Conservation (phyloP, 306 rosid genomes). For the Acacia acuminata region DNA sequence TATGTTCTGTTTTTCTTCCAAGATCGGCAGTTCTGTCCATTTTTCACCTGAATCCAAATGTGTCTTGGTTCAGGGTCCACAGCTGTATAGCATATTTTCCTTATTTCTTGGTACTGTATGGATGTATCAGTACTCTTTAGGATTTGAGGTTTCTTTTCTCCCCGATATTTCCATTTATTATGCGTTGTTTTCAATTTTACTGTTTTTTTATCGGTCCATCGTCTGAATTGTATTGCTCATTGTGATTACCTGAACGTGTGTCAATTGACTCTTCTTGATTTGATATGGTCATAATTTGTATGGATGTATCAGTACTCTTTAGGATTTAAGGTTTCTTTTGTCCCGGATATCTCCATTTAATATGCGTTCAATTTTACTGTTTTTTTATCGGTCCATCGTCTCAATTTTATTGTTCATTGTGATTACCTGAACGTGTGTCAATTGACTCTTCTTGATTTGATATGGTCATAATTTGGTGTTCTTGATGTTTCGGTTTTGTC, state of each 20-base stretch:
- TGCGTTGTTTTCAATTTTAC: neutral
- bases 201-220: neutral
- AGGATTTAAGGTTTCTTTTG: neutral
- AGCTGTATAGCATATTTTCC: neutral
- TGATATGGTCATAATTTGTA: slow-evolving; percentile 13
- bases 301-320: neutral
- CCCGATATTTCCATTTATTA: neutral
- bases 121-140: neutral
- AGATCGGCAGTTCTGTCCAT: neutral
- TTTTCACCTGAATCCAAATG: neutral
- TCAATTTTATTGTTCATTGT: neutral
- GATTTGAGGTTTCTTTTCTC: neutral
- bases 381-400: neutral
- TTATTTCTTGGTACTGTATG: neutral
- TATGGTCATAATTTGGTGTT: slow-evolving; percentile 14
- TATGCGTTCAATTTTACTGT: neutral
- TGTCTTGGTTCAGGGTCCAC: neutral
- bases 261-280: neutral
- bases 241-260: neutral
- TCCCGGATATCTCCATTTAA: neutral
- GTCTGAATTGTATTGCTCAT: neutral
- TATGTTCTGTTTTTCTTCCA: neutral
- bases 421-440: neutral
- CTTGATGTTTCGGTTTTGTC: slow-evolving; percentile 3
- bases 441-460: neutral